Evolutionary conservation across 176 grass and related monocot genomes (phyloP).

Genomic region (Aechmea fasciata): DNA sequence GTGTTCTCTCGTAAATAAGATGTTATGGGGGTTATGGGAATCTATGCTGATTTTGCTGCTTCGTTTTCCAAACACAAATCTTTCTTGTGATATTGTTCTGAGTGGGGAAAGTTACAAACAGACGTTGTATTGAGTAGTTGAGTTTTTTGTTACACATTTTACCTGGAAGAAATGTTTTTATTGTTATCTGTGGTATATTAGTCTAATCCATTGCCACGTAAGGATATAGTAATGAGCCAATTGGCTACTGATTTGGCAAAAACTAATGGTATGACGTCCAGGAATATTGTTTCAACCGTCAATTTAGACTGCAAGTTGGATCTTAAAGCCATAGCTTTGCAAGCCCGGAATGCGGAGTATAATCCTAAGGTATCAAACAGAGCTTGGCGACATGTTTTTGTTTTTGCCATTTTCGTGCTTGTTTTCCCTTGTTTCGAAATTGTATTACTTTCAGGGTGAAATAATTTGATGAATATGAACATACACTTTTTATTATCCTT

Average conservation of each 20-base stretch:
- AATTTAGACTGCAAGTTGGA: slow-evolving; percentile 97
- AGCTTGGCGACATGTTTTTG: background rate
- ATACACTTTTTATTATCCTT: background rate
- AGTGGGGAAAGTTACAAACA: too few species aligned
- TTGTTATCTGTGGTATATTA: background rate
- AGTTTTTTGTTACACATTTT: too few species aligned
- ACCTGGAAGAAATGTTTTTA: too few species aligned
- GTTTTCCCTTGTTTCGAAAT: background rate
- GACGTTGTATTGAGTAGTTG: too few species aligned
- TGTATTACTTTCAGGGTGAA: background rate
- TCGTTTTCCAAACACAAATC: too few species aligned
- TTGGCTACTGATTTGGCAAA: background rate
- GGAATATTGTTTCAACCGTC: slow-evolving; percentile 95
- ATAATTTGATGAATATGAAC: background rate
- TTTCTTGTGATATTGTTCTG: too few species aligned
- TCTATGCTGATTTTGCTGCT: too few species aligned
- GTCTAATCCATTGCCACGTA: background rate
- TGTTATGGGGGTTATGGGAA: too few species aligned
- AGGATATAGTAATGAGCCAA: background rate
- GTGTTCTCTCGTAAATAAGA: too few species aligned
- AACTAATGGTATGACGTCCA: slow-evolving; percentile 24
- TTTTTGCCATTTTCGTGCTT: background rate
- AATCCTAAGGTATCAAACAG: slow-evolving; percentile 70
- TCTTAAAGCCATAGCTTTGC: slow-evolving; percentile 87
- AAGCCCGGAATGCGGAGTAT: slow-evolving; percentile 94